phyloP scores from a whole-genome alignment of 2,329 filamentous ascomycete species.

The Sclerotinia spermophila region DNA sequence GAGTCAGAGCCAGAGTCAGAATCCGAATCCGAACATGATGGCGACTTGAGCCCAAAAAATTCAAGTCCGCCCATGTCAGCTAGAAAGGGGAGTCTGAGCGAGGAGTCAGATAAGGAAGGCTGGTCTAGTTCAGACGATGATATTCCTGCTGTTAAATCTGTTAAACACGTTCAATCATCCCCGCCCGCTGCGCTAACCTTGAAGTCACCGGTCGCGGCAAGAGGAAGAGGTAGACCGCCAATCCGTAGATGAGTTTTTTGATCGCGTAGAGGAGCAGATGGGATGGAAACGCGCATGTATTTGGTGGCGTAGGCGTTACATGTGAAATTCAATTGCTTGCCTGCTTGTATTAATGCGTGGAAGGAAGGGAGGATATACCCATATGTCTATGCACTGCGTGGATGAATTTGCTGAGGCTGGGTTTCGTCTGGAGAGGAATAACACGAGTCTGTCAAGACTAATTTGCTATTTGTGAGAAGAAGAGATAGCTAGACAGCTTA shows the following conservation, averaged over 20 bases:
- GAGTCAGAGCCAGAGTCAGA: constrained; percentile 13
- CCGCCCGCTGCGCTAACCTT: neutral
- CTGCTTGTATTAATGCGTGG: neutral
- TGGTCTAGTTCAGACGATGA: constrained; percentile 15
- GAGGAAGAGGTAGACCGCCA: neutral
- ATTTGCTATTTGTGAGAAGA: neutral
- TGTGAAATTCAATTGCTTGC: neutral
- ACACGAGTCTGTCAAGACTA: neutral
- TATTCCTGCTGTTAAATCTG: constrained; percentile 9
- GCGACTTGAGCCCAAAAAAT: neutral
- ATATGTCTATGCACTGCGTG: neutral
- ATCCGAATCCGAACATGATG: constrained; percentile 13
- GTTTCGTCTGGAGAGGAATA: neutral
- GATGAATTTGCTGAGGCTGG: neutral
- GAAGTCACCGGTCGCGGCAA: neutral
- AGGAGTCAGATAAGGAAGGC: constrained; percentile 11
- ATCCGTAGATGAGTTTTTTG: neutral
- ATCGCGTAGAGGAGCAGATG: neutral
- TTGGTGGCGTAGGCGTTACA: neutral
- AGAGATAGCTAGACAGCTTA: neutral
- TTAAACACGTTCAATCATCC: neutral
- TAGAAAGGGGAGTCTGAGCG: neutral
- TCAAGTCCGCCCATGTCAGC: neutral
- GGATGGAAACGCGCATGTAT: neutral
- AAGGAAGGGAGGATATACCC: neutral